phyloP scores from a whole-genome alignment of 75 land plant species.

The Adiantum capillusveneris region DNA sequence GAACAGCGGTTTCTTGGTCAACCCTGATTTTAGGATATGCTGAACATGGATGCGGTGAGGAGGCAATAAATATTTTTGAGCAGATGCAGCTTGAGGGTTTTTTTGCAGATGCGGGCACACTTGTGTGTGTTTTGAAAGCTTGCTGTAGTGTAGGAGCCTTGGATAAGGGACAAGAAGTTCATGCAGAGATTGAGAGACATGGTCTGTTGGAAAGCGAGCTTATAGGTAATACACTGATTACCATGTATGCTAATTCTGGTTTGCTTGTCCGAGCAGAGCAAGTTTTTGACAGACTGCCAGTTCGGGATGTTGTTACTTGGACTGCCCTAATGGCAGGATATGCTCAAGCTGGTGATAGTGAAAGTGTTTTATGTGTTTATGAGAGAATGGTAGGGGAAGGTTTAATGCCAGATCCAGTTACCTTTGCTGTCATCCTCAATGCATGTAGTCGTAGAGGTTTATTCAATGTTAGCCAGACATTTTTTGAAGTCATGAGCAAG shows the following conservation, averaged over 20 bases:
- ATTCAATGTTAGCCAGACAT: conserved; percentile 35
- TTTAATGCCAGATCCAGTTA: conserved; percentile 48
- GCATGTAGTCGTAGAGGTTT: conserved; percentile 75
- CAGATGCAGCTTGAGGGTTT: conserved; percentile 19
- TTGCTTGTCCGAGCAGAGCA: conserved; percentile 34
- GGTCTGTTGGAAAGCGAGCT: too few species aligned
- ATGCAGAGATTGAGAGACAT: too few species aligned
- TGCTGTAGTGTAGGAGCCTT: too few species aligned
- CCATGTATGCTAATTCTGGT: conserved; percentile 64
- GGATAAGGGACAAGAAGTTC: not conserved
- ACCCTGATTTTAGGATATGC: conserved; percentile 6
- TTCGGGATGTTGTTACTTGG: conserved; percentile 54
- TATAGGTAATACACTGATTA: conserved; percentile 39
- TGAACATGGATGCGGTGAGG: conserved; percentile 16
- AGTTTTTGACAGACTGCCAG: conserved; percentile 30
- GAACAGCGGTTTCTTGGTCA: not conserved
- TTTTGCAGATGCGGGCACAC: conserved; percentile 8
- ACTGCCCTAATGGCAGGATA: conserved; percentile 62
- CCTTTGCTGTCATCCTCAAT: conserved; percentile 44
- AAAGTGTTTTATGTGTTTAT: conserved; percentile 38
- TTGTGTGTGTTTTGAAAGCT: too few species aligned
- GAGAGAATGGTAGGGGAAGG: conserved; percentile 38
- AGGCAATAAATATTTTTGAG: conserved; percentile 27
- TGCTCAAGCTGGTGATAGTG: conserved; percentile 56
- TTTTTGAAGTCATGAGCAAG: conserved; percentile 47